These are phyloP conservation scores for Kodamaea anthophila DNA, from an alignment of 1,139 yeast species.

Conservation along the genomic window DNA sequence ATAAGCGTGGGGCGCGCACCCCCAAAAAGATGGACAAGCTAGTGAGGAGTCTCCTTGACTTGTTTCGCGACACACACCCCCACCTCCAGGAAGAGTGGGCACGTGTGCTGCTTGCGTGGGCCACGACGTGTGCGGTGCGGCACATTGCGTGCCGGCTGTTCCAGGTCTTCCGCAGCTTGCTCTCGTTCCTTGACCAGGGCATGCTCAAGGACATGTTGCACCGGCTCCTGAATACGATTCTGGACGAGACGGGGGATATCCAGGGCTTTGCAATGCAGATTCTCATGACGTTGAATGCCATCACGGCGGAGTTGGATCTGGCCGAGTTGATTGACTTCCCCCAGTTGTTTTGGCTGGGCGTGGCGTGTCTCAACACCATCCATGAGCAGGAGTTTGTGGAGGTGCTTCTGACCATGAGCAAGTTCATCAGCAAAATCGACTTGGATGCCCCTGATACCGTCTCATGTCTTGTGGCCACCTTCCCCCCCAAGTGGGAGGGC, in stretches of 20 bases:
- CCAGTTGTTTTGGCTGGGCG: constrained; percentile 92
- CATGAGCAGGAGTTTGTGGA: constrained; percentile 94
- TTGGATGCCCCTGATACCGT: constrained; percentile 82
- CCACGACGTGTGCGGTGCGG: constrained; percentile 94
- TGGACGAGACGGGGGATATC: constrained; percentile 82
- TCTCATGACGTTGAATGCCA: constrained; percentile 88
- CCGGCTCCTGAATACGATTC: constrained; percentile 83
- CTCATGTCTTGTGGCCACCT: constrained; percentile 72
- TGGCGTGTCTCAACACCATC: constrained; percentile 83
- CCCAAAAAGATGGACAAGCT: constrained; percentile 84
- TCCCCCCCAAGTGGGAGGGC: constrained; percentile 96
- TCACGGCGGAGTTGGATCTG: constrained; percentile 77
- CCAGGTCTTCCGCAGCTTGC: constrained; percentile 79
- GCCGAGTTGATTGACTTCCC: constrained; percentile 82
- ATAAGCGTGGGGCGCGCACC: constrained; percentile 75
- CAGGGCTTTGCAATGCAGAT: constrained; percentile 98
- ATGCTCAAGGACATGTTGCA: constrained; percentile 95
- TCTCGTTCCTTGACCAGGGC: constrained; percentile 72
- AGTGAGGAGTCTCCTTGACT: constrained; percentile 56
- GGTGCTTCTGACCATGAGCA: constrained; percentile 72
- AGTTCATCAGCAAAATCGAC: constrained; percentile 81
- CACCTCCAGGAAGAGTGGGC: constrained; percentile 80
- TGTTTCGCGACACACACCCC: constrained; percentile 46
- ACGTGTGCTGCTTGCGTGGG: constrained; percentile 80
- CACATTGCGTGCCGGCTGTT: constrained; percentile 96